Evolutionary conservation across 2,329 filamentous ascomycete genomes (phyloP).

Genomic region (Didymella arachidicola): DNA sequence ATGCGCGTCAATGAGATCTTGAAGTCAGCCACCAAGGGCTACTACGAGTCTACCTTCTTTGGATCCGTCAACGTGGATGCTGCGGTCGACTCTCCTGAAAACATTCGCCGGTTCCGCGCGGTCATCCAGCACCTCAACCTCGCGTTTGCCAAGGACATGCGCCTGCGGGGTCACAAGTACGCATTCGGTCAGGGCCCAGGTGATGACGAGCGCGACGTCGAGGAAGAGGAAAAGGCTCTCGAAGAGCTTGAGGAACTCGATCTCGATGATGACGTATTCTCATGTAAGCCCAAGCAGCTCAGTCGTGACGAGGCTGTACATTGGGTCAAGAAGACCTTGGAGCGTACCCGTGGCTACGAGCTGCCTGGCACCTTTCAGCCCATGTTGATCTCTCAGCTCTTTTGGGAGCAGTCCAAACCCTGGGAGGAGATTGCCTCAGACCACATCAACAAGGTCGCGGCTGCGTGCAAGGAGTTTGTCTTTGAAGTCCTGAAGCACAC

Average conservation of each 20-base stretch:
- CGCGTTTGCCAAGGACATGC: not conserved
- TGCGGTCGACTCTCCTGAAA: not conserved
- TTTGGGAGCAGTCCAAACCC: constrained; percentile 63
- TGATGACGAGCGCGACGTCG: not conserved
- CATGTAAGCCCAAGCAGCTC: not conserved
- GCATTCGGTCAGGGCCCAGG: not conserved
- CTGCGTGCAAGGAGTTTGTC: constrained; percentile 1
- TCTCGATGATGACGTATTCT: not conserved
- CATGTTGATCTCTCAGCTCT: constrained; percentile 65
- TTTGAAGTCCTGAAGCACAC: not conserved
- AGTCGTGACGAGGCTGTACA: constrained; percentile 3
- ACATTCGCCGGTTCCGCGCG: constrained; percentile 4
- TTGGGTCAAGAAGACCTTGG: constrained; percentile 52
- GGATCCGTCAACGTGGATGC: not conserved
- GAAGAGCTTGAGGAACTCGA: not conserved
- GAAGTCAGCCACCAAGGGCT: not conserved
- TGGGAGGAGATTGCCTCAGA: constrained; percentile 58
- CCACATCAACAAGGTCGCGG: constrained; percentile 40
- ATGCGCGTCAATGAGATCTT: not conserved
- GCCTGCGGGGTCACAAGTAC: not conserved
- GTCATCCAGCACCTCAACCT: constrained; percentile 3
- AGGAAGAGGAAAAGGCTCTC: not conserved
- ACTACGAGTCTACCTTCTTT: not conserved
- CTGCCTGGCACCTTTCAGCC: constrained; percentile 69
- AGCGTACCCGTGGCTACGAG: constrained; percentile 61